Percentiles rank a stretch among this genome's conserved stretches.
These are phyloP conservation scores for Emmonsia crescens DNA, from an alignment of 2,329 filamentous ascomycete species.

Conservation along the genomic window DNA sequence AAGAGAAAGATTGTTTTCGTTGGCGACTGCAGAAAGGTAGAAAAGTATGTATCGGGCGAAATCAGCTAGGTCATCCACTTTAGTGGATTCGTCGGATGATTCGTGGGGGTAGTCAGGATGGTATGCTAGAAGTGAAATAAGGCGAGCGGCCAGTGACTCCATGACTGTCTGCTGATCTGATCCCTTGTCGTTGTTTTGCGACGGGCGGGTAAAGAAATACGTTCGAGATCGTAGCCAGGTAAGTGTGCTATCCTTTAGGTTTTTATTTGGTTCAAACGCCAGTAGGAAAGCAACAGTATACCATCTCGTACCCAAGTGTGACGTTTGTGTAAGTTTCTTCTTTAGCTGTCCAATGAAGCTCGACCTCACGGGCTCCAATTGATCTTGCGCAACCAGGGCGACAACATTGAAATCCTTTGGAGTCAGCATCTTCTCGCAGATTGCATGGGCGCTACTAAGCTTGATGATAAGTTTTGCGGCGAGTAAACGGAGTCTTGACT, in stretches of 20 bases:
- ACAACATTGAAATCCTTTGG: conserved; percentile 69
- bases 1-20: conserved; percentile 73
- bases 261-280: conserved; percentile 74
- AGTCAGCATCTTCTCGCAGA: conserved; percentile 61
- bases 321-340: conserved; percentile 46
- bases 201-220: conserved; percentile 47
- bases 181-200: conserved; percentile 26
- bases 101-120: conserved; percentile 67
- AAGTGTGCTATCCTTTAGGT: conserved; percentile 62
- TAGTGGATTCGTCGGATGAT: conserved; percentile 29
- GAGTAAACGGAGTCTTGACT: conserved; percentile 66
- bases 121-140: conserved; percentile 81
- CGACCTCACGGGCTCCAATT: conserved; percentile 59
- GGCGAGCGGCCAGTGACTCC: conserved; percentile 68
- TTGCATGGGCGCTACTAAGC: conserved; percentile 62
- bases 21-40: conserved; percentile 73
- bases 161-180: conserved; percentile 51
- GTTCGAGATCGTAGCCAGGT: conserved; percentile 84
- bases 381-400: conserved; percentile 71
- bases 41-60: conserved; percentile 84
- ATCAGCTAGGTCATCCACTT: conserved; percentile 55
- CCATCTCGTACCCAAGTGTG: conserved; percentile 72
- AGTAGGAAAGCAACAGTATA: conserved; percentile 83
- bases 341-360: conserved; percentile 77
- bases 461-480: conserved; percentile 77